Percentiles rank a stretch among this genome's conserved stretches.
Conservation (phyloP, 2,329 filamentous ascomycete species). For the Colletotrichum ledebouriae region DNA sequence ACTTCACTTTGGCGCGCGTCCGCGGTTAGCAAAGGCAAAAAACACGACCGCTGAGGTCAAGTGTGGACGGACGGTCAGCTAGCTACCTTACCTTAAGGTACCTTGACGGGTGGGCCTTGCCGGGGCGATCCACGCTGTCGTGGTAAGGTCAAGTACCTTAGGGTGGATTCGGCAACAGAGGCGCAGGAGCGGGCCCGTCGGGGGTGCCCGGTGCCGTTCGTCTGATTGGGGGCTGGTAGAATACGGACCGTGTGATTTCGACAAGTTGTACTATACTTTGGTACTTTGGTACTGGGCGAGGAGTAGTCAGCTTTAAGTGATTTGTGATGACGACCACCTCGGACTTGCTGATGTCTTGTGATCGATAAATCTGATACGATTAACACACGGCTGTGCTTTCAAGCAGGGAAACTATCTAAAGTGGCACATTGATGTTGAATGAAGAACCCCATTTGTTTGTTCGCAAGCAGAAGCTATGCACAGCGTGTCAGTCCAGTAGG, state of each 20-base stretch:
- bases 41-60: not conserved
- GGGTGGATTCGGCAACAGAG: no score
- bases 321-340: not conserved
- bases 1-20: no score
- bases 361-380: not conserved
- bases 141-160: no score
- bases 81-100: not conserved
- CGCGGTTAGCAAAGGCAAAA: no score
- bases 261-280: not conserved
- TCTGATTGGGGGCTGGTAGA: slow-evolving; percentile 9
- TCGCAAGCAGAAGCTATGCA: no score
- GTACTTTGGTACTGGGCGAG: no score
- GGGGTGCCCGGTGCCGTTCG: slow-evolving; percentile 6
- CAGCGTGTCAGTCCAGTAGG: no score
- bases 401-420: no score
- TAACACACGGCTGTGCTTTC: no score
- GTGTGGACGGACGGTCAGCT: not conserved
- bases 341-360: not conserved
- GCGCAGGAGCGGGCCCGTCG: not conserved
- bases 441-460: no score
- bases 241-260: no score
- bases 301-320: not conserved
- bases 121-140: slow-evolving; percentile 33
- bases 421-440: no score
- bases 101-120: slow-evolving; percentile 25